A percentile compares a stretch with the other conserved stretches of the same genome.
Evolutionary conservation across 2,329 filamentous ascomycete species (phyloP).

Genomic region (Fusarium sp.): DNA sequence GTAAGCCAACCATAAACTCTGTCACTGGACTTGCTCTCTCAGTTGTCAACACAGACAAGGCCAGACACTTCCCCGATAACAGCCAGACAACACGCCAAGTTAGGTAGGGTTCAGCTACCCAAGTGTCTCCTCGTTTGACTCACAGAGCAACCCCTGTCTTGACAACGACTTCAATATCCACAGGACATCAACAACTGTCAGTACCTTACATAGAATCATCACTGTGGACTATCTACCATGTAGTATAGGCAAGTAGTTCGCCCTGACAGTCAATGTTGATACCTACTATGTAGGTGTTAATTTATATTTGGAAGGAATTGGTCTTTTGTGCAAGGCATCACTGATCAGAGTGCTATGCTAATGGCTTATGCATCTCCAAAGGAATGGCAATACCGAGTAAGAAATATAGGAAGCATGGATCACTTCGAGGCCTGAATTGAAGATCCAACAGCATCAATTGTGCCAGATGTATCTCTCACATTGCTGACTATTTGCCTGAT

Average conservation of each 20-base stretch:
- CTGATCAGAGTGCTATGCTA: conserved; percentile 5
- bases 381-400: conserved; percentile 21
- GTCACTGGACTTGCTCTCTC: no score
- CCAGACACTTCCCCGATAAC: not conserved
- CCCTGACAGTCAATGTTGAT: conserved; percentile 31
- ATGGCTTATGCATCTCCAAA: conserved; percentile 30
- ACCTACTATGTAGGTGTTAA: not conserved
- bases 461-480: conserved; percentile 4
- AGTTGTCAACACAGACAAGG: no score
- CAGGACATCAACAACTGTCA: conserved; percentile 7
- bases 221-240: not conserved
- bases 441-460: not conserved
- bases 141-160: no score
- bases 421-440: conserved; percentile 8
- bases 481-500: conserved; percentile 6
- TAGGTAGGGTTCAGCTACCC: conserved; percentile 28
- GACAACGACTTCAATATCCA: no score
- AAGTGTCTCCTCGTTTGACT: conserved; percentile 18
- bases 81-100: no score
- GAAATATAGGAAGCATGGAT: conserved; percentile 14
- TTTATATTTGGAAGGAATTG: not conserved
- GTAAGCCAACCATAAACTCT: conserved; percentile 4
- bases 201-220: not conserved
- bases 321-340: not conserved
- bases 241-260: not conserved